phyloP scores from a whole-genome alignment of 148 eudicot species.

The Silene latifolia region DNA sequence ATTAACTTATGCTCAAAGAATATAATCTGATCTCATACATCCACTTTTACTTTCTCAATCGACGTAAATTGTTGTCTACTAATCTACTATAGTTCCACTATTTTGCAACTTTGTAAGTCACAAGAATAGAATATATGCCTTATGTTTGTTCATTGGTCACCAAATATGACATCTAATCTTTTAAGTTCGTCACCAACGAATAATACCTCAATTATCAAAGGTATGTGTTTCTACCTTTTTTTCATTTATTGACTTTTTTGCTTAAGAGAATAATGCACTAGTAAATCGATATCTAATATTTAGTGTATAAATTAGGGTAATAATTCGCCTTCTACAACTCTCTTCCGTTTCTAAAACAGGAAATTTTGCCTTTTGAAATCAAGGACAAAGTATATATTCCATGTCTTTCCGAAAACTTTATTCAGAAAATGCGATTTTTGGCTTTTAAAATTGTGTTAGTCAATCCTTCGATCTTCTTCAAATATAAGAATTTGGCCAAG shows the following conservation, averaged over 20 bases:
- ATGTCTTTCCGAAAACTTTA: too few relatives aligned
- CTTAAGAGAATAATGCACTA: too few relatives aligned
- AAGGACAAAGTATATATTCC: not conserved
- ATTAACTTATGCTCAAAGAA: constrained; percentile 3
- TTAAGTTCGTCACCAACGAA: not conserved
- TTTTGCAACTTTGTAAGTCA: too few relatives aligned
- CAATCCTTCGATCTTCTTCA: too few relatives aligned
- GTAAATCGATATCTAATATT: too few relatives aligned
- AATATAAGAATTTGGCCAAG: too few relatives aligned
- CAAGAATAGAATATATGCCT: not conserved
- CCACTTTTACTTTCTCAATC: not conserved
- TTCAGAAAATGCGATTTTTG: too few relatives aligned
- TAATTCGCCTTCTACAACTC: not conserved
- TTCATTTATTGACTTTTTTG: too few relatives aligned
- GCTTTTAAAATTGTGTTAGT: too few relatives aligned
- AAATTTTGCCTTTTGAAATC: not conserved
- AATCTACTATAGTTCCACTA: not conserved
- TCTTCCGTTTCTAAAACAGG: not conserved
- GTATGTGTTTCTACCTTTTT: constrained; percentile 5
- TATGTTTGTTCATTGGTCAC: not conserved
- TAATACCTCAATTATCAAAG: not conserved
- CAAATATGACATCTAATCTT: not conserved
- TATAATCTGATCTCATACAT: not conserved
- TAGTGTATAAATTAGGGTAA: not conserved
- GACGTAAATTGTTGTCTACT: not conserved